Base-by-base conservation (phyloP, 1,284 basidiomycete genomes). In the Ceratobasidium sp. region DNA sequence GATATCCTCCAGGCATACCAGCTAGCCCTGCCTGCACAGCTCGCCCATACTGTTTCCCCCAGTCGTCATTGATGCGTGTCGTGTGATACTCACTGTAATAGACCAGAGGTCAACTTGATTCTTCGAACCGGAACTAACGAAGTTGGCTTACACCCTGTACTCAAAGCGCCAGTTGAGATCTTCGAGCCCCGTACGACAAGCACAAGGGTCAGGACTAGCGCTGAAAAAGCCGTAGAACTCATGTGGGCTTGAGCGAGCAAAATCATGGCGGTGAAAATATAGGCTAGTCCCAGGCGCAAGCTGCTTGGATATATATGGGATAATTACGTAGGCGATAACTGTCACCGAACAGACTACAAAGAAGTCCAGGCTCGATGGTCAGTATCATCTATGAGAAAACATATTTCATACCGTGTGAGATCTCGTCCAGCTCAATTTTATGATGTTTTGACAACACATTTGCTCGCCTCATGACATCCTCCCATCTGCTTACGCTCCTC, bases 401-500 rank as follows among this genome's bases (percentile, higher is more conserved):
- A n/a, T n/a, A n/a, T n/a, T n/a, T n/a, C n/a, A n/a, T n/a, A n/a
- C n/a, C n/a, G n/a, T n/a, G n/a, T n/a, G n/a, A n/a, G 35, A 38
- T 38, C 4, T 38, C 11, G 77, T 90, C 74, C 86, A 88, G 23
- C 80, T 92, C 59, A 41, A 71, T 23, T 13, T 18, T 21, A 38
- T 11, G 44, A n/a, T n/a, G 70, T 50, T 46, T 54, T 43, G 54
- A 54, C 26, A n/a, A 8, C 18, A 46, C 30, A 7, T 50, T 54
- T 21, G 9, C 7, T 32, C 8, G 14, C 13, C 46, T 63, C 43
- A 13, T 32, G 21, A 57, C 7, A n/a, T 21, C 35, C 13, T 35
- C 52, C 21, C 52, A 32, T 16, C 11, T 21, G 41, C 11, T 16
- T n/a, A 18, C 23, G 14, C 62, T 18, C 11, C 35, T 38, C 11